Evolutionary conservation across 805 yeast genomes (phyloP).

Genomic region (Yamadazyma nakazawae): DNA sequence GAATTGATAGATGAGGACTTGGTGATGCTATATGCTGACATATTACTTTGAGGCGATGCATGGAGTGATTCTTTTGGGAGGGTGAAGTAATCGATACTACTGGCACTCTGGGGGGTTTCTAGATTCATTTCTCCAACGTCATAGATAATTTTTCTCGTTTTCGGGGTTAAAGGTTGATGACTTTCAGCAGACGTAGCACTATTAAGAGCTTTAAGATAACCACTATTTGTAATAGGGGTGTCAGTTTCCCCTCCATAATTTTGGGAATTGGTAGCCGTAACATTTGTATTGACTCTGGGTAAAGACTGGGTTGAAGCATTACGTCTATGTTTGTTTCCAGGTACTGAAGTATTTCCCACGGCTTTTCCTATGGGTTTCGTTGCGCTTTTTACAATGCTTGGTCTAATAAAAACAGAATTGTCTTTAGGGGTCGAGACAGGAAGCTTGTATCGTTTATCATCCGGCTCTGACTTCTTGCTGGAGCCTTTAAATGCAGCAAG

Average conservation of each 20-base stretch:
- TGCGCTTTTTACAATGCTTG: neutral
- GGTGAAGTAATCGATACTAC: constrained; percentile 6
- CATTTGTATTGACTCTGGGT: constrained; percentile 4
- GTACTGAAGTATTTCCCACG: constrained; percentile 2
- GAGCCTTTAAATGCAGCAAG: constrained; percentile 38
- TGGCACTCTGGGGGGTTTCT: neutral
- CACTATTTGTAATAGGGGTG: neutral
- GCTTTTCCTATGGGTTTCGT: too few species aligned
- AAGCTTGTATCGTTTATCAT: neutral
- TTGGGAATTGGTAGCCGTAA: neutral
- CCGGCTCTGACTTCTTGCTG: constrained; percentile 4
- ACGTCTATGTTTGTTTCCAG: constrained; percentile 5
- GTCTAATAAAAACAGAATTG: neutral
- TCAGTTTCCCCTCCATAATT: neutral
- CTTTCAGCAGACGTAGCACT: neutral
- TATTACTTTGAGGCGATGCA: neutral
- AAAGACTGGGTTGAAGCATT: constrained; percentile 9
- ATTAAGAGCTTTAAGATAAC: neutral
- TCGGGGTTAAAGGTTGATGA: constrained; percentile 1
- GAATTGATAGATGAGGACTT: constrained; percentile 12
- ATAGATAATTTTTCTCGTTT: constrained; percentile 7
- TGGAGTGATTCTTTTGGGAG: constrained; percentile 5
- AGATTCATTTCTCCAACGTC: constrained; percentile 10
- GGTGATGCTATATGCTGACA: constrained; percentile 1
- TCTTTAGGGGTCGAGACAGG: neutral